Percentiles rank a stretch among this genome's conserved stretches.
Evolutionary conservation across 176 grass and related monocot genomes (phyloP).

Genomic region (Oryza glumipatula): DNA sequence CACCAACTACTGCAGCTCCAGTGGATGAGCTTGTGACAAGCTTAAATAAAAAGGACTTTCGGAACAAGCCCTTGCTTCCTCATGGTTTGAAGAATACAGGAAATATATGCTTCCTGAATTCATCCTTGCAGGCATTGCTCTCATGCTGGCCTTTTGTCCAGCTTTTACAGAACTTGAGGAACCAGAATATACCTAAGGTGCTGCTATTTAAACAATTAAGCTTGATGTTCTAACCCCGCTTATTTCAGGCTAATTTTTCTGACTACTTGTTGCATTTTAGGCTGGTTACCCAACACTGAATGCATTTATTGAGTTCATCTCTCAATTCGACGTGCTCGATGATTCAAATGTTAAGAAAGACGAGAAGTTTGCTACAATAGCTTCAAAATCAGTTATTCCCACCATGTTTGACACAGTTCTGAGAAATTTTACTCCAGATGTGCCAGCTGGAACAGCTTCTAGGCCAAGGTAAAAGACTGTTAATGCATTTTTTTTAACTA

Average conservation of each 20-base stretch:
- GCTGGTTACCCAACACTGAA: constrained; percentile 72
- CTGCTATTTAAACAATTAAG: background rate
- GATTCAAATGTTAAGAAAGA: constrained; percentile 62
- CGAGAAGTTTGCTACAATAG: constrained; percentile 53
- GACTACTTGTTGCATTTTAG: constrained; percentile 47
- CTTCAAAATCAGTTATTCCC: constrained; percentile 69
- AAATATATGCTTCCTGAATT: constrained; percentile 96
- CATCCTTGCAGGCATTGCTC: constrained; percentile 85
- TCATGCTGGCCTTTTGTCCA: constrained; percentile 82
- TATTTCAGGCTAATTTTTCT: constrained; percentile 12
- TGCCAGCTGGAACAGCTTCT: constrained; percentile 68
- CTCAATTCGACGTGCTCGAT: constrained; percentile 73
- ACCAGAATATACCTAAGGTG: constrained; percentile 72
- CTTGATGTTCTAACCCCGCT: constrained; percentile 5
- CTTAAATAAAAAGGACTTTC: constrained; percentile 46
- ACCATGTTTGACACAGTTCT: constrained; percentile 86
- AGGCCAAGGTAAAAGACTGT: constrained; percentile 61
- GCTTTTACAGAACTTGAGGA: constrained; percentile 69
- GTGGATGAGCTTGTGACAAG: constrained; percentile 25
- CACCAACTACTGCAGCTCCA: constrained; percentile 37
- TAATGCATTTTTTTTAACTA: background rate
- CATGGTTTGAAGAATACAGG: constrained; percentile 92
- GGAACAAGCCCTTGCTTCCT: constrained; percentile 61
- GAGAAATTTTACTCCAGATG: constrained; percentile 78
- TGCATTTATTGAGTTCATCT: constrained; percentile 88